Conservation (phyloP, 169 alveolate genomes). For the Plasmodium coatneyi region DNA sequence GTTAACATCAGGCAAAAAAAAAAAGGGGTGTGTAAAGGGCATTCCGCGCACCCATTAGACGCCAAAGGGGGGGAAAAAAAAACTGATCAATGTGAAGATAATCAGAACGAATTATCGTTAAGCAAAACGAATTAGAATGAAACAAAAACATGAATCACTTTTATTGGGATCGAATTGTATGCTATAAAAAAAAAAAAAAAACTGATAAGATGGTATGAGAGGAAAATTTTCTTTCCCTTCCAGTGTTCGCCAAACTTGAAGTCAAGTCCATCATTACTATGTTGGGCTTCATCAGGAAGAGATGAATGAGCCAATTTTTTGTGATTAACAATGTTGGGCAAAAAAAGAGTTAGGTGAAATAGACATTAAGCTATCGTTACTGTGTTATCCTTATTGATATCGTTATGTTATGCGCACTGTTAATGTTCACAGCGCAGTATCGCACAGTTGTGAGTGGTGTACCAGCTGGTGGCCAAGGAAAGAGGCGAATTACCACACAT, state of each 20-base stretch:
- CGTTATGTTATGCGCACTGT: background rate
- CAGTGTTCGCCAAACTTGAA: background rate
- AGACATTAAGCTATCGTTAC: background rate
- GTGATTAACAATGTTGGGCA: background rate
- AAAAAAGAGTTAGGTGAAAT: background rate
- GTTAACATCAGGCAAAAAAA: background rate
- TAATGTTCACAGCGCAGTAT: background rate
- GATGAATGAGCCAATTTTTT: background rate
- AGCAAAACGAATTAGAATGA: background rate
- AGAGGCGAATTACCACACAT: background rate
- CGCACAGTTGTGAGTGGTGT: background rate
- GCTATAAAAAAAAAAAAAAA: background rate
- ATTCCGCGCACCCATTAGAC: background rate
- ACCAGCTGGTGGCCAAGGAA: background rate
- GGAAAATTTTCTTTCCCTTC: background rate
- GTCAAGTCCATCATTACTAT: slow-evolving; percentile 19
- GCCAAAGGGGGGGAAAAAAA: background rate
- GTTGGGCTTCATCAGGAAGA: background rate
- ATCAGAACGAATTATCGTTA: background rate
- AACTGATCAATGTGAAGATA: background rate
- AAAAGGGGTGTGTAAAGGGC: background rate
- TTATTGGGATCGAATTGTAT: background rate
- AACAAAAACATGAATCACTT: background rate
- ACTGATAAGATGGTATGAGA: background rate
- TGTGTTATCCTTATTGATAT: background rate